These are phyloP conservation scores for Hyphopichia khmerensis DNA, from an alignment of 1,139 yeast genomes.

Conservation along the genomic window DNA sequence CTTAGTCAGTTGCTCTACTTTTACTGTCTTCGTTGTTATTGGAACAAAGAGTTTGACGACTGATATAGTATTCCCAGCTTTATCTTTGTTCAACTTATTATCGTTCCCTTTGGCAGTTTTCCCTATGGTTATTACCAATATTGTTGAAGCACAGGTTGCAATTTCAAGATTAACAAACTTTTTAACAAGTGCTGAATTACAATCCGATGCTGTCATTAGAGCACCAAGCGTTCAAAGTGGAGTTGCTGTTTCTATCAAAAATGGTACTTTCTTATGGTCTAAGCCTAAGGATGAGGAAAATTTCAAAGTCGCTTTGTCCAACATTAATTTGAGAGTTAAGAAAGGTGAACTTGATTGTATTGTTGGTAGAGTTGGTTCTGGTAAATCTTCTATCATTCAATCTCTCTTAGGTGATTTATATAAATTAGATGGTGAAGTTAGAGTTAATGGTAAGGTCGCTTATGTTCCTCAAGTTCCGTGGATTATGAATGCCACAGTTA, in stretches of 20 bases:
- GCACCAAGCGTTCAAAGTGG: conserved; percentile 66
- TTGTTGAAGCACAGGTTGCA: conserved; percentile 92
- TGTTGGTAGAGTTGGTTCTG: conserved; percentile 91
- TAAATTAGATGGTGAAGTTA: conserved; percentile 73
- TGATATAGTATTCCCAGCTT: conserved; percentile 93
- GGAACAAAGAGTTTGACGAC: conserved; percentile 75
- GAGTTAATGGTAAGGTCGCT: conserved; percentile 76
- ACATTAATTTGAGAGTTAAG: conserved; percentile 65
- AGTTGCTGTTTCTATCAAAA: conserved; percentile 61
- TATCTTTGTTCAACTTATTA: conserved; percentile 79
- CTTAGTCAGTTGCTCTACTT: conserved; percentile 87
- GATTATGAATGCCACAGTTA: conserved; percentile 92
- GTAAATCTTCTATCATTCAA: conserved; percentile 86
- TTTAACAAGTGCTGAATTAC: conserved; percentile 76
- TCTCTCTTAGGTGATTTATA: conserved; percentile 84
- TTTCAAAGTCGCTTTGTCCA: conserved; percentile 73
- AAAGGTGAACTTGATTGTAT: conserved; percentile 86
- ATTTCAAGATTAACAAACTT: conserved; percentile 71
- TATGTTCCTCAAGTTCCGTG: conserved; percentile 91
- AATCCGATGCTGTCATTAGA: conserved; percentile 68
- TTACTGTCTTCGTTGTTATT: conserved; percentile 72
- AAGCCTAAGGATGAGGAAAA: conserved; percentile 60
- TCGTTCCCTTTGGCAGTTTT: conserved; percentile 92
- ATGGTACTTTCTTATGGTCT: conserved; percentile 89
- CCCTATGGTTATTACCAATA: conserved; percentile 84